phyloP scores from a whole-genome alignment of 164 flowering plant species.

The Umbellularia californica region DNA sequence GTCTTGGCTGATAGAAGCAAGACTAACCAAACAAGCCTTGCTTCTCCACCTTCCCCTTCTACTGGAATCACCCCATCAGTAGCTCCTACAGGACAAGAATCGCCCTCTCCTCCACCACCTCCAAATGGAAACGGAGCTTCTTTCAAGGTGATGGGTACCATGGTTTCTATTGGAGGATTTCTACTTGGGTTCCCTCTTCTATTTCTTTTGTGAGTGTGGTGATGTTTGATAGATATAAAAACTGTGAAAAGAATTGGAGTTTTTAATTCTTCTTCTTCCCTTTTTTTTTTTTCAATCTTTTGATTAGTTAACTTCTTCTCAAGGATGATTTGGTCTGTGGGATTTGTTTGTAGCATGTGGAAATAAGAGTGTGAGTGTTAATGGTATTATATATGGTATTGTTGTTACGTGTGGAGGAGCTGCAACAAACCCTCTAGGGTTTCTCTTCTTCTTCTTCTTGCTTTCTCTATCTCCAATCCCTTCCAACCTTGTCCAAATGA shows the following conservation, averaged over 20 bases:
- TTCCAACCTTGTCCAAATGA: too few species aligned
- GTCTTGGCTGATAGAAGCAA: conserved; percentile 70
- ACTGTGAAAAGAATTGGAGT: too few species aligned
- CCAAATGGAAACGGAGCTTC: conserved; percentile 28
- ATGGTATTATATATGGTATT: neutral
- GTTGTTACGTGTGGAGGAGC: too few species aligned
- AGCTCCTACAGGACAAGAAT: conserved; percentile 36
- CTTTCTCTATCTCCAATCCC: too few species aligned
- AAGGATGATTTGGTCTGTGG: neutral
- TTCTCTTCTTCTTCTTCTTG: too few species aligned
- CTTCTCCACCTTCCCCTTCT: conserved; percentile 18
- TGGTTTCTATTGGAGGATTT: conserved; percentile 34
- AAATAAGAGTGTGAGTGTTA: neutral
- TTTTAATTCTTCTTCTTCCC: neutral
- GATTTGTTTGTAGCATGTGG: neutral
- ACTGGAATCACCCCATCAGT: conserved; percentile 31
- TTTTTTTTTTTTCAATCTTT: neutral
- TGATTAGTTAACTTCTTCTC: neutral
- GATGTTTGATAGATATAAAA: neutral
- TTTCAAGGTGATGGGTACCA: conserved; percentile 15
- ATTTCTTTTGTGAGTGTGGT: conserved; percentile 20
- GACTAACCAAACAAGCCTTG: conserved; percentile 11
- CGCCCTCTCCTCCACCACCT: conserved; percentile 39
- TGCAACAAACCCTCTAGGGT: too few species aligned
- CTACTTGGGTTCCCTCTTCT: conserved; percentile 40